Percentiles rank a stretch among this genome's conserved stretches.
phyloP scores from a whole-genome alignment of 2,329 filamentous ascomycete species.

The Xylaria sp. region DNA sequence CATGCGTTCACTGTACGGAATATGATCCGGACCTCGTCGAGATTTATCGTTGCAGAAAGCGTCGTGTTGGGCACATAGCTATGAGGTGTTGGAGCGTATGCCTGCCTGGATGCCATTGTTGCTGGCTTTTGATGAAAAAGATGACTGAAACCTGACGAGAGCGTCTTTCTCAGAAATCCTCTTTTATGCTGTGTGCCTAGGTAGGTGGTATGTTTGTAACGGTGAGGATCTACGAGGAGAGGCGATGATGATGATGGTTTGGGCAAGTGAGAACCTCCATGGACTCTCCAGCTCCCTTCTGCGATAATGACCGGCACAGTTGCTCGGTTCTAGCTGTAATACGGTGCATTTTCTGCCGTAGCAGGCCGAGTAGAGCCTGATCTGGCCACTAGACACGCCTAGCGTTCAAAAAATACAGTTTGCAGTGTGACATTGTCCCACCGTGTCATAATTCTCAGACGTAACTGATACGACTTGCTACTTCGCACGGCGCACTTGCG shows the following conservation, averaged over 20 bases:
- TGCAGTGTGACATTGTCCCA: not conserved
- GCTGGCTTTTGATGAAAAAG: too few relatives aligned
- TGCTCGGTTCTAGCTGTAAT: too few relatives aligned
- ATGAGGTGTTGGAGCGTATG: constrained; percentile 84
- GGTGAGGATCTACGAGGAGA: too few relatives aligned
- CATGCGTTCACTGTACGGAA: not conserved
- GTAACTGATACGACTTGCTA: not conserved
- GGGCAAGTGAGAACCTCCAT: too few relatives aligned
- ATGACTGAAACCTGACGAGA: not conserved
- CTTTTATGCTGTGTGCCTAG: not conserved
- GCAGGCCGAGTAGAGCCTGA: too few relatives aligned
- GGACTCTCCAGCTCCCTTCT: too few relatives aligned
- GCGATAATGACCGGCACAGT: too few relatives aligned
- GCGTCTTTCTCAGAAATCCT: not conserved
- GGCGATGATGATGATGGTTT: too few relatives aligned
- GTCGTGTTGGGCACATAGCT: constrained; percentile 84
- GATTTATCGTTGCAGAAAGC: constrained; percentile 82
- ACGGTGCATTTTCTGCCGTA: too few relatives aligned
- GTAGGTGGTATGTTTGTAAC: too few relatives aligned
- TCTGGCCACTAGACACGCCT: too few relatives aligned
- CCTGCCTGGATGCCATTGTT: constrained; percentile 53
- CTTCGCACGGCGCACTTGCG: not conserved
- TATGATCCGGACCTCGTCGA: constrained; percentile 66
- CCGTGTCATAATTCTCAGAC: not conserved
- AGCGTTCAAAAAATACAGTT: not conserved